phyloP scores from a whole-genome alignment of 2,329 filamentous ascomycete genomes.

The Aureobasidium melanogenum region DNA sequence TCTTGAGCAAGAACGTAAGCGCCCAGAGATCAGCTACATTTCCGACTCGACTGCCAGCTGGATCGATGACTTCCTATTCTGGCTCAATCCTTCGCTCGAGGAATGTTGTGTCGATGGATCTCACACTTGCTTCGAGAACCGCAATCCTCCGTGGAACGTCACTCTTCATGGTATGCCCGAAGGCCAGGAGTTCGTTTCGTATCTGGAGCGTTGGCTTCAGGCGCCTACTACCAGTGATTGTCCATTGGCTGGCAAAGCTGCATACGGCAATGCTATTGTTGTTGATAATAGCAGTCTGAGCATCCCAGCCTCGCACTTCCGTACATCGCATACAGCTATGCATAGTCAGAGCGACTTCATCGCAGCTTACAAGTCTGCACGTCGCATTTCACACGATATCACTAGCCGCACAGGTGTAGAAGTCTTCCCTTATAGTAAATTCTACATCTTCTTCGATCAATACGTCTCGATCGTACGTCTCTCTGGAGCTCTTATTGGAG shows the following conservation, averaged over 20 bases:
- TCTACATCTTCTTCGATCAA: conserved; percentile 99
- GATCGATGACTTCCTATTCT: conserved; percentile 94
- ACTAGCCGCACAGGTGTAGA: conserved; percentile 62
- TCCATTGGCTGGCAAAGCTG: conserved; percentile 77
- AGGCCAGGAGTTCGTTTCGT: conserved; percentile 80
- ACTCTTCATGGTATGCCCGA: conserved; percentile 87
- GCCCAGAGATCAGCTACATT: conserved; percentile 79
- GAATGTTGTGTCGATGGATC: conserved; percentile 58
- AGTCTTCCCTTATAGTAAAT: conserved; percentile 93
- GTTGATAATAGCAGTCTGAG: conserved; percentile 58
- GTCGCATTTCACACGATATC: conserved; percentile 75
- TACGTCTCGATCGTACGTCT: conserved; percentile 78
- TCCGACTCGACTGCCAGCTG: conserved; percentile 83
- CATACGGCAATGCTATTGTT: conserved; percentile 78
- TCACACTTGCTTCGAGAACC: conserved; percentile 66
- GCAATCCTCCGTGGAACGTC: conserved; percentile 78
- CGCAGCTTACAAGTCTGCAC: conserved; percentile 75
- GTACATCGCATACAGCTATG: conserved; percentile 79
- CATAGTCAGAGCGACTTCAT: conserved; percentile 90
- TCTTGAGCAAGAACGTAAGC: conserved; percentile 87
- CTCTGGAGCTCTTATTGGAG: conserved; percentile 69
- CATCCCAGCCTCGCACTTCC: conserved; percentile 81
- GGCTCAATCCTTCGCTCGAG: conserved; percentile 83
- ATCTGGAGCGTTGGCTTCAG: conserved; percentile 72
- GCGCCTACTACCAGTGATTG: conserved; percentile 76